A percentile compares a stretch with the other conserved stretches of the same genome.
These are phyloP conservation scores for Phytopythium chamaehyphon DNA, from an alignment of 352 stramenopile genomes.

Conservation along the genomic window DNA sequence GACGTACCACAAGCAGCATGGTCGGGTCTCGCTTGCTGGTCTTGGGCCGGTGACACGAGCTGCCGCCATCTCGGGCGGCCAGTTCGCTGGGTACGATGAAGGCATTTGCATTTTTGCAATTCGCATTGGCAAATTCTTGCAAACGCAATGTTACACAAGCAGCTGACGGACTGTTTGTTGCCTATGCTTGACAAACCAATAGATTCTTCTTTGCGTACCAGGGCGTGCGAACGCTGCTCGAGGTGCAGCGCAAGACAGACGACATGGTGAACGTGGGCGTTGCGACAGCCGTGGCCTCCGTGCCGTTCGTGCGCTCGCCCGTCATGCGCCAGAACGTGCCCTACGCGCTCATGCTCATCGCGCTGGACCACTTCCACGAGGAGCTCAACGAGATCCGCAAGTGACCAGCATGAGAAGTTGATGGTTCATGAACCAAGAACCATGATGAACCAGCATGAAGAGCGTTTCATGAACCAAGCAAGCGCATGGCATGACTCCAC, in stretches of 20 bases:
- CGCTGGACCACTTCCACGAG: constrained; percentile 78
- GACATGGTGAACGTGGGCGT: constrained; percentile 58
- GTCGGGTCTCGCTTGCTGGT: constrained; percentile 36
- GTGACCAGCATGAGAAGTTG: too few relatives aligned
- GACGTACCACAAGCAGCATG: constrained; percentile 54
- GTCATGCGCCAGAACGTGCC: constrained; percentile 73
- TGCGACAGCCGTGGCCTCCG: constrained; percentile 36
- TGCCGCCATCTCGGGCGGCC: constrained; percentile 49
- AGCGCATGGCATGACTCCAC: too few relatives aligned
- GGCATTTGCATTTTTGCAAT: too few relatives aligned
- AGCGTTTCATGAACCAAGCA: too few relatives aligned
- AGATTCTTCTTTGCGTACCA: constrained; percentile 82
- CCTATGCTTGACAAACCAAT: too few relatives aligned
- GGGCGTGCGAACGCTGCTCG: constrained; percentile 65
- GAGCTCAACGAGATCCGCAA: constrained; percentile 61
- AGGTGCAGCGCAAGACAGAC: constrained; percentile 50
- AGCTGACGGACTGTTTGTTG: too few relatives aligned
- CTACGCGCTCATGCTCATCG: constrained; percentile 74
- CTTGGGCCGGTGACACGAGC: constrained; percentile 41
- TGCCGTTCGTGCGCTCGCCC: constrained; percentile 57
- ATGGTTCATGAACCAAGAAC: too few relatives aligned
- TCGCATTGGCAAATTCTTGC: too few relatives aligned
- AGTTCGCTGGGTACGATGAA: constrained; percentile 44
- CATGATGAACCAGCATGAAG: too few relatives aligned
- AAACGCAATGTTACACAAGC: too few relatives aligned